Percentiles rank a stretch among this genome's conserved stretches.
phyloP scores from a whole-genome alignment of 257 asterid genomes.

The Jacaranda copaia region DNA sequence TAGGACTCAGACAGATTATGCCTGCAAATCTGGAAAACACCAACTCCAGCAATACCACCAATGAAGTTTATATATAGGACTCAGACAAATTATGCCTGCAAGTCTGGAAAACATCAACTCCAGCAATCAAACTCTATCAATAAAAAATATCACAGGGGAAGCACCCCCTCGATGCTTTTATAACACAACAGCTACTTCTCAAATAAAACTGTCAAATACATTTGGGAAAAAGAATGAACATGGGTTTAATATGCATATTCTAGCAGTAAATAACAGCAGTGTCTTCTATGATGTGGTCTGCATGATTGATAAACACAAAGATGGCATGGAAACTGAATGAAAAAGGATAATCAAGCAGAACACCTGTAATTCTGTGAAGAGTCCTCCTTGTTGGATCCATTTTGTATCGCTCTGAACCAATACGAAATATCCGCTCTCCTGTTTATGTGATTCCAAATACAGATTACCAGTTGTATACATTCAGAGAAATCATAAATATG shows the following conservation, averaged over 20 bases:
- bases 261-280: constrained; percentile 9
- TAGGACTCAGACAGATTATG: neutral
- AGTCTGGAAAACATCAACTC: no score
- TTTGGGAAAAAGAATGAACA: constrained; percentile 8
- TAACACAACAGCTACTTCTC: neutral
- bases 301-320: constrained; percentile 7
- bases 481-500: constrained; percentile 24
- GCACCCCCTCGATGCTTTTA: neutral
- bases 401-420: constrained; percentile 93
- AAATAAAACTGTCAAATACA: constrained; percentile 8
- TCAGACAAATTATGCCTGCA: no score
- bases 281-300: neutral
- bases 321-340: constrained; percentile 16
- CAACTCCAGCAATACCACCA: neutral
- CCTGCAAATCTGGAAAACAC: neutral
- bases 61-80: neutral
- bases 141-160: no score
- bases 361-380: constrained; percentile 85
- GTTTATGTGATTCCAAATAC: constrained; percentile 41
- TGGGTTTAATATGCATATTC: constrained; percentile 14
- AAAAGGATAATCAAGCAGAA: constrained; percentile 36
- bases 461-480: constrained; percentile 38
- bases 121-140: no score
- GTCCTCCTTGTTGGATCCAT: constrained; percentile 91
- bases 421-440: constrained; percentile 90